Evolutionary conservation across 345 rosid species (phyloP).

Genomic region (Salix viminalis): DNA sequence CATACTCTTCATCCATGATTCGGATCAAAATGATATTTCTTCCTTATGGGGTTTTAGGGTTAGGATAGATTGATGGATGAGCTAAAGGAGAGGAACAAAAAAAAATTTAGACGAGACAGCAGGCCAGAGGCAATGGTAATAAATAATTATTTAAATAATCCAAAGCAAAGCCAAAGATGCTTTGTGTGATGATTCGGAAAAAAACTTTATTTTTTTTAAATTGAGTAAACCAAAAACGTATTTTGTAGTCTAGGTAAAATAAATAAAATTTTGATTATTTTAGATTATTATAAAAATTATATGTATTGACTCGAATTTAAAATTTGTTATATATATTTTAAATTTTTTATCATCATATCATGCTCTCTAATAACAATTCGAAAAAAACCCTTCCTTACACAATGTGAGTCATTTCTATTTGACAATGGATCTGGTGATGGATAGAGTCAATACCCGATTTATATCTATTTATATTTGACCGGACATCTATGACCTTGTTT

Average conservation of each 20-base stretch:
- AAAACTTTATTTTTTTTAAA: too few species aligned
- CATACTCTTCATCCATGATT: conserved; percentile 90
- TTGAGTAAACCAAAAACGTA: too few species aligned
- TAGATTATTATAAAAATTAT: accelerated
- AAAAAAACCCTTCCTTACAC: background rate
- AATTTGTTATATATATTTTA: accelerated
- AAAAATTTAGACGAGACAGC: background rate
- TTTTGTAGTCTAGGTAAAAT: too few species aligned
- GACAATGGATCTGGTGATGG: too few species aligned
- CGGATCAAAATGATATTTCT: background rate
- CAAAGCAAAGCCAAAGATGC: background rate
- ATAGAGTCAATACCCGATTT: background rate
- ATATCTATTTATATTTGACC: background rate
- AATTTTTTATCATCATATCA: too few species aligned
- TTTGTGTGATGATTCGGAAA: background rate
- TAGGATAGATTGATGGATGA: too few species aligned
- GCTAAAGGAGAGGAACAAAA: background rate
- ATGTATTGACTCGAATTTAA: accelerated
- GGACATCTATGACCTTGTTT: too few species aligned
- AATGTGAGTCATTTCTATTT: background rate
- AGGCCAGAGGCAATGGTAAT: too few species aligned
- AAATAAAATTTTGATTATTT: too few species aligned
- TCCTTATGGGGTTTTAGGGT: background rate
- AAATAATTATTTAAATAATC: background rate
- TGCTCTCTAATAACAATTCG: too few species aligned